Evolutionary conservation across 2,329 filamentous ascomycete genomes (phyloP), one percentile per base, ranked within the genome.

Genomic region (Monosporascus sp.): DNA sequence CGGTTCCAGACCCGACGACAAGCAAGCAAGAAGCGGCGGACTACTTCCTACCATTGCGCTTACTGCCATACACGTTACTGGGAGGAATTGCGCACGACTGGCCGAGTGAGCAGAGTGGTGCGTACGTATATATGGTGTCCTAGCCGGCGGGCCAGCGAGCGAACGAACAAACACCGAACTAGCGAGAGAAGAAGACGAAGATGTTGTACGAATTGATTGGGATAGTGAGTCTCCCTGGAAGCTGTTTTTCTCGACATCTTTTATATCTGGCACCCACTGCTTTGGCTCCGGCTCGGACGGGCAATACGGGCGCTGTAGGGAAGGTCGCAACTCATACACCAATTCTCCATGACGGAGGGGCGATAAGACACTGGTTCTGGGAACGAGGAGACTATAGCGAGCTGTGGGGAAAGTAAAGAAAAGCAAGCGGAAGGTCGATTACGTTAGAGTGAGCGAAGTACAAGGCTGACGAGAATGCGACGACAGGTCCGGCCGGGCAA

Each of bases 181-280:
- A 43, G 52, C 48, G 36, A 46, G 44, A 50, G 11, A 20, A 20
- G 22, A n/a, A 22, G 37, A 31, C 27, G 55, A 60, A 58, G 55
- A 66, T 99, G 94, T 78, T 99, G 76, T 99, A 99, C 80, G 94
- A 99, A 78, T 79, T 97, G 68, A 94, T 99, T 73, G 94, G 89
- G 72, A 87, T 97, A 75, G 94, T 97, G 77, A 67, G 87, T 77
- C 24, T 15, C 36, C 27, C 22, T 50, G 11, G n/a, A 48, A 8
- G 15, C 14, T 38, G 20, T 27, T 39, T 43, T 36, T 4, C 14
- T 35, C 5, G 9, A 3, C 1, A 3, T 3, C 4, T 35, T 9
- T 9, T 35, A 3, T 35, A 5, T 35, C 31, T 35, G 31, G 31
- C 31, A 9, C 31, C 31, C 11, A 35, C 11, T 14, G 11, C 31